Base-by-base conservation (phyloP, 352 stramenopile species). In the Pythium dissimile region DNA sequence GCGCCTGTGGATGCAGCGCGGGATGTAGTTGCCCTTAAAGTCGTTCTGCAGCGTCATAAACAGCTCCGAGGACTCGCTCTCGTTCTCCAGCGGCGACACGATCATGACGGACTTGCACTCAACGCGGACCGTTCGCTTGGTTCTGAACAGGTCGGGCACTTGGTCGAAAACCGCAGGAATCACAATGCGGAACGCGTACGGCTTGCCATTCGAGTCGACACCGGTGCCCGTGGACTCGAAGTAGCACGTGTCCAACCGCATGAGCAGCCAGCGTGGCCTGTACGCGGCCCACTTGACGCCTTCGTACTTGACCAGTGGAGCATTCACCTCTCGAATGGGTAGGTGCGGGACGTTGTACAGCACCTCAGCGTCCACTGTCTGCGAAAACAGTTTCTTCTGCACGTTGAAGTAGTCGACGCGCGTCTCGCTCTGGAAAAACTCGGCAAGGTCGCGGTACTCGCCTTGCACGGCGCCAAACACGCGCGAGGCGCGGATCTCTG, bases 401-500 rank as follows among this genome's bases (percentile, higher is more conserved):
- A 66, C 58, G 42, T 54, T 66, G 32, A 56, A 56, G 18, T 56
- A 66, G 10, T 54, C 49, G 2, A 48, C 21, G n/a, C 50, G 39
- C 4, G 58, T 66, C 32, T 49, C 50, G 30, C 49, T 60, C 26
- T 49, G 37, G 50, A 60, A 56, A 28, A 56, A 60, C 13, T 32
- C 50, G 18, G 52, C 41, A 35, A 59, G 24, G n/a, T 66, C 50
- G 34, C 47, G 59, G 51, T 54, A 66, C 44, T 66, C 51, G 35
- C 59, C 59, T 11, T 54, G 21, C 1, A 59, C 38, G 3, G 34
- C 43, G 43, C 59, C 59, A 30, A 60, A 47, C 2, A 66, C 26
- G 32, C 32, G 50, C 20, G 59, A 66, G 15, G 42, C 32, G 24
- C 32, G 55, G 15, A 43, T 45, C 32, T 48, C 60, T 9, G 42